Evolutionary conservation across 257 asterid genomes (phyloP), one percentile per base, ranked within the genome.

Genomic region (Asclepias syriaca): DNA sequence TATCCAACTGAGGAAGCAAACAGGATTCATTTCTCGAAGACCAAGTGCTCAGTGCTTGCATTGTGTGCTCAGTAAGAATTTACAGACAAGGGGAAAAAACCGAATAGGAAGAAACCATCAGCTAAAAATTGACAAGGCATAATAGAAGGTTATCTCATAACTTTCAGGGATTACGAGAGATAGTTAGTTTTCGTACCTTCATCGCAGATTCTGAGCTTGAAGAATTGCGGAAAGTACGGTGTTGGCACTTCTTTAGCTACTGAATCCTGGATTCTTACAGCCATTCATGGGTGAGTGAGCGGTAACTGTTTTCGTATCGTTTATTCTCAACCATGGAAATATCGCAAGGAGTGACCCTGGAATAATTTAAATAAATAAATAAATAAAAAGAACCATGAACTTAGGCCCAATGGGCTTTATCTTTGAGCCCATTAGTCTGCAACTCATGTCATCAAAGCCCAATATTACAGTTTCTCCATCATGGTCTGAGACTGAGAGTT

Each of bases 31-130:
- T 77, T 65, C 81, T 77, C 21, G 86, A 77, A 72, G 90, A 87
- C 84, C 90, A 86, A 67, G 90, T 73, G 46, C 87, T 77, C 75
- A 88, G 78, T 75, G 88, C 80, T 85, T 87, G 95, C 98, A 93
- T 91, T 83, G 3, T 29, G 81, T 71, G 79, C 71, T 51, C 74
- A 63, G 66, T 74, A n/a, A 65, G 72, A 18, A 63, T 70, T 58
- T 34, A 43, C 45, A 71, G 16, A 58, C 27, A 61, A 40, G 53
- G 15, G 54, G 2, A 2, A 29, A 29, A 29, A 29, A 29, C 34
- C 2, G 34, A 29, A 2, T 1, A 29, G 34, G 73, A 57, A 60
- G 66, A 60, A 66, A 60, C 22, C 40, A 70, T 74, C 72, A 72
- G 69, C 75, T 56, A 68, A 60, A 68, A 15, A 19, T 49, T 43